A percentile compares a stretch with the other conserved stretches of the same genome.
Evolutionary conservation across 805 yeast genomes (phyloP).

Genomic region (Candida anglica): DNA sequence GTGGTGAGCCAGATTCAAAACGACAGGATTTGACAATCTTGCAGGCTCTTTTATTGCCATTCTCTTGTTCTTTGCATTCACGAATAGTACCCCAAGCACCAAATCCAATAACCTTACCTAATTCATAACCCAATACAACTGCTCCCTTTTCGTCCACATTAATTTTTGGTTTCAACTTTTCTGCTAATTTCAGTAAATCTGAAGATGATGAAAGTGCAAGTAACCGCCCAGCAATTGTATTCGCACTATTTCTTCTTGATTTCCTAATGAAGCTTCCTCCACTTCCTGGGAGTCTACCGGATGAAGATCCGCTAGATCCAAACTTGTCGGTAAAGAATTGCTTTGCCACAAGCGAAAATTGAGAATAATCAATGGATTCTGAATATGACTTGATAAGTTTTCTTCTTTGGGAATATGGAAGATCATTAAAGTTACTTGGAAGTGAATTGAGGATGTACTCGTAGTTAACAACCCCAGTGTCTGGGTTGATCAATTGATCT

Average conservation of each 20-base stretch:
- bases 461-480: slow-evolving; percentile 32
- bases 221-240: slow-evolving; percentile 38
- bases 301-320: slow-evolving; percentile 15
- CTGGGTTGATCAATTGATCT: slow-evolving; percentile 12
- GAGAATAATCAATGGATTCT: slow-evolving; percentile 39
- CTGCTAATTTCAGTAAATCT: slow-evolving; percentile 25
- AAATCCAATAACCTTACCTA: slow-evolving; percentile 76
- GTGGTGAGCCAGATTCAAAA: slow-evolving; percentile 6
- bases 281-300: slow-evolving; percentile 8
- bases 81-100: slow-evolving; percentile 91
- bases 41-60: slow-evolving; percentile 47
- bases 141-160: slow-evolving; percentile 68
- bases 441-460: slow-evolving; percentile 38
- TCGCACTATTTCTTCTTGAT: slow-evolving; percentile 26
- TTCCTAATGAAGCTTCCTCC: slow-evolving; percentile 28
- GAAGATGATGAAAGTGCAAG: slow-evolving; percentile 34
- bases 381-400: slow-evolving; percentile 36
- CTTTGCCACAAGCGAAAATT: slow-evolving; percentile 38
- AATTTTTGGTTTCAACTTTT: slow-evolving; percentile 17
- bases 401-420: slow-evolving; percentile 61
- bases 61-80: slow-evolving; percentile 48
- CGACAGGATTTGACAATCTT: slow-evolving; percentile 48
- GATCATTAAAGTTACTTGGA: slow-evolving; percentile 50
- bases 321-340: slow-evolving; percentile 23
- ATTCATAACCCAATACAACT: slow-evolving; percentile 51